Base-by-base conservation (phyloP, 2,329 filamentous ascomycete species). In the Aaosphaeria arxii region DNA sequence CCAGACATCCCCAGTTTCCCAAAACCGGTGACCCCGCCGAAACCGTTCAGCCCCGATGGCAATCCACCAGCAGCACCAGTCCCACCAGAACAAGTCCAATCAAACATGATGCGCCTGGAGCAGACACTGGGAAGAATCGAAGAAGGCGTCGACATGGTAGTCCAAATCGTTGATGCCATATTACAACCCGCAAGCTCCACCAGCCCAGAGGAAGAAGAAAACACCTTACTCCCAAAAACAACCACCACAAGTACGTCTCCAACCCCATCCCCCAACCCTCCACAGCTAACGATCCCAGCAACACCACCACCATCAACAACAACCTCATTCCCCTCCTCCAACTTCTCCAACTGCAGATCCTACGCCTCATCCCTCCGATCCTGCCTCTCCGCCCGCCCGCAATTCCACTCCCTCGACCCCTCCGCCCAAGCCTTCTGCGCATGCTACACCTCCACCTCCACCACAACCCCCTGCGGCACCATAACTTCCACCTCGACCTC, bases 291-390 rank as follows among this genome's bases (percentile, higher is more conserved):
- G 31, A 7, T 9, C 30, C 9, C 42, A 11, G 13, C 13, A 30
- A 6, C 53, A 48, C 51, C 38, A 48, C 46, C 11, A 49, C 49
- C n/a, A 24, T 24, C 17, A 24, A 24, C 17, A 24, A 53, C 53
- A 30, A 39, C 46, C 1, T 46, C 49, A 7, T 41, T 54, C 6
- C 38, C 53, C 4, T 31, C 42, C 7, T 40, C 44, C 13, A 45
- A 50, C 11, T 56, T 44, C 41, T 40, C 51, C 31, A 49, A 48
- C 41, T 56, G 53, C 43, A 51, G 44, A 46, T 43, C 48, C 29
- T 56, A 54, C 42, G 53, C 53, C 5, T 32, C 31, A 4, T 46
- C 47, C 13, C 45, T 56, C 28, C 24, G 17, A 30, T 45, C 42
- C 17, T 56, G 53, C 41, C 47, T 47, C n/a, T 48, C 44, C 4